Percentiles rank a stretch among this genome's conserved stretches.
These are phyloP conservation scores for Graphilbum fragrans DNA, from an alignment of 2,329 filamentous ascomycete genomes.

Conservation along the genomic window DNA sequence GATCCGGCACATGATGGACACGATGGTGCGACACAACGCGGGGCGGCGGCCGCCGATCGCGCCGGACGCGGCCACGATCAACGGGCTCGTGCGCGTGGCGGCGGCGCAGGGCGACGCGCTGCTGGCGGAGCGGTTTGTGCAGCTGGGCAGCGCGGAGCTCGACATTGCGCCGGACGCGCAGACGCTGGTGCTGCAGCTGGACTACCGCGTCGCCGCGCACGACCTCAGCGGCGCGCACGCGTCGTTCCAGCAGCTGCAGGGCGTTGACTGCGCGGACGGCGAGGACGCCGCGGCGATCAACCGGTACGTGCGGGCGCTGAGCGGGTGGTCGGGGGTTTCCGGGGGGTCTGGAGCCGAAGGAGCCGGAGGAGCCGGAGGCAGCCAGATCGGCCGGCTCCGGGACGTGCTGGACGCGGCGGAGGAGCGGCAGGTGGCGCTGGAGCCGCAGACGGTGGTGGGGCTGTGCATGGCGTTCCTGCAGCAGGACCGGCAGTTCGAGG, in stretches of 20 bases:
- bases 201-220: constrained; percentile 59
- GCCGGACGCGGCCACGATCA: constrained; percentile 63
- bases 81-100: constrained; percentile 61
- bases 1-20: constrained; percentile 58
- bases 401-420: constrained; percentile 63
- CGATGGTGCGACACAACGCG: constrained; percentile 36
- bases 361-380: not conserved
- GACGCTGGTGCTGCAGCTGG: constrained; percentile 64
- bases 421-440: constrained; percentile 55
- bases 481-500: constrained; percentile 65
- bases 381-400: constrained; percentile 39
- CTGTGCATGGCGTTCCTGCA: constrained; percentile 65
- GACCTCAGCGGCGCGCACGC: constrained; percentile 59
- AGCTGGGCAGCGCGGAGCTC: constrained; percentile 47
- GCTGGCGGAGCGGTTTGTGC: constrained; percentile 61
- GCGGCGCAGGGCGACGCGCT: constrained; percentile 58
- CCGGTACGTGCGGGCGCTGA: constrained; percentile 56
- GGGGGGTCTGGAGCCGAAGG: not conserved
- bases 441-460: constrained; percentile 60
- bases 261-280: constrained; percentile 31
- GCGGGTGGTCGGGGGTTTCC: constrained; percentile 22
- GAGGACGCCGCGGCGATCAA: constrained; percentile 43
- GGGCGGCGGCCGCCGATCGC: constrained; percentile 25
- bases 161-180: constrained; percentile 54
- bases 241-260: constrained; percentile 52